Base-by-base conservation (phyloP, 805 yeast species). In the Ogataea methanolica region DNA sequence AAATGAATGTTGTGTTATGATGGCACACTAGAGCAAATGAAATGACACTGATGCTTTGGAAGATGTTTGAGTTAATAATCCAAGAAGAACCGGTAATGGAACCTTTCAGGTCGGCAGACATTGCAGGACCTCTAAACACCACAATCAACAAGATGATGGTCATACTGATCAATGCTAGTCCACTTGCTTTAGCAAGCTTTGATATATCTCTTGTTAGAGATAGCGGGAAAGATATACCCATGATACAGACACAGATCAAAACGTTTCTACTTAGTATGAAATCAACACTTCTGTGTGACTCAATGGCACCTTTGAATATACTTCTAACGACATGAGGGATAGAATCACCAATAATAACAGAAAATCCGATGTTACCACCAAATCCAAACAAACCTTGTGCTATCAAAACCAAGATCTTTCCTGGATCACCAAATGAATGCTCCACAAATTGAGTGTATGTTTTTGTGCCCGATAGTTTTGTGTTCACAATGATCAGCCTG, bases 21-120 rank as follows among this genome's bases (percentile, higher is more conserved):
- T 91, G 98, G 61, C 98, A 91, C 4, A 91, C 97, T 54, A 92
- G 75, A 2, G 98, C 98, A 70, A 91, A 91, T 1, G 97, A 89
- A 33, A 91, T 88, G 43, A 91, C 96, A n/a, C 94, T 84, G 26
- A 91, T 81, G 2, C 97, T 96, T 65, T 91, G 96, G 62, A 91
- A 88, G 4, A 91, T 69, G 38, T 82, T 80, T 12, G 74, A 65
- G 52, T 83, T 83, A 43, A 88, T 60, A 5, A 88, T 69, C 69
- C 78, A 73, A 33, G 74, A 69, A 37, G 67, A 44, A 12, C 63
- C 48, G 0, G 79, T 49, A 16, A 85, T 67, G 0, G 68, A 51
- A 0, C 87, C 85, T 56, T 74, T 79, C 17, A 74, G 63, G 0
- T 70, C 69, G 0, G 67, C 44, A 7, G 78, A 75, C 23, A 79